Evolutionary conservation across 2,329 filamentous ascomycete species (phyloP), one percentile per base, ranked within the genome.

Genomic region (Kalmusia sp.): DNA sequence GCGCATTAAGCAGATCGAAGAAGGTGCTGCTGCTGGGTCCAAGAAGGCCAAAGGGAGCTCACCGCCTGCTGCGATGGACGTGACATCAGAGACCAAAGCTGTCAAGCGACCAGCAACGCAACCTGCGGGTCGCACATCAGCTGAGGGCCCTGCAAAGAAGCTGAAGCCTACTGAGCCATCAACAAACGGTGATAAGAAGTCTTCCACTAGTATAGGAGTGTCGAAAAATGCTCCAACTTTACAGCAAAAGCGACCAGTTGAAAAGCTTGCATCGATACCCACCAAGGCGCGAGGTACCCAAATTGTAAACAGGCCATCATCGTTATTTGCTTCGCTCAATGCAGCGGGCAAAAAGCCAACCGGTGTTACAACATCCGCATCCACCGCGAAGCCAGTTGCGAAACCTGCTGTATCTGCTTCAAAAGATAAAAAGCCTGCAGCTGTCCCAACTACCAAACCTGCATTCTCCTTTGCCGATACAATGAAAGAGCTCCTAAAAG

Each of bases 1-100:
- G 4, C 76, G 87, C 40, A 84, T 88, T 4, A 80, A 82, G 30
- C 80, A 82, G 54, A 87, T 89, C 40, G 73, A 82, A 67, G 66
- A 78, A 57, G 62, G 70, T 43, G 74, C 70, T 43, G 63, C 79
- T 1, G 76, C 80, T 59, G 55, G 77, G 30, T 70, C 73, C 6
- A 74, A 76, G 55, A 75, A 73, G 51, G 55, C 67, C 14, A 72
- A 74, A 57, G 62, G 58, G 39, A 64, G 65, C 41, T 62, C 70
- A 17, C 67, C 69, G 14, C 65, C 66, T 24, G n/a, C n/a, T n/a
- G 53, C 57, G 17, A 40, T 38, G 44, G 49, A 59, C 44, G 63
- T 67, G 21, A 34, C 59, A 24, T 58, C 59, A 44, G 67, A 71
- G 8, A 56, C 61, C 15, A 71, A 71, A 53, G 61, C 63, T 28